Conservation (phyloP, 108 stramenopile genomes). For the Mediolabrus comicus region DNA sequence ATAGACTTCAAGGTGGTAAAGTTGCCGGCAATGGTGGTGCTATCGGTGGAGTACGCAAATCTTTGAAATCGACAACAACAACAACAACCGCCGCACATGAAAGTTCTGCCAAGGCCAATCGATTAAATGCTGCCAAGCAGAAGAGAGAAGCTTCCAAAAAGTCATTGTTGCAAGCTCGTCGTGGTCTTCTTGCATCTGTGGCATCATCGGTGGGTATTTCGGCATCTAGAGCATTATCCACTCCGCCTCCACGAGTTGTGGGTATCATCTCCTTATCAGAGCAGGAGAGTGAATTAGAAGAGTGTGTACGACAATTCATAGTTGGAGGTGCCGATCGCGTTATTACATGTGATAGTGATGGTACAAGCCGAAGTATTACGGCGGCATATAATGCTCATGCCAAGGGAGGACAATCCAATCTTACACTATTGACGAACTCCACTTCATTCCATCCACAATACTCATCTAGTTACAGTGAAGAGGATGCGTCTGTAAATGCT, state of each 20-base stretch:
- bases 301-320: constrained; percentile 47
- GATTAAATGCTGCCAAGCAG: constrained; percentile 65
- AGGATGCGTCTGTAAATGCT: constrained; percentile 71
- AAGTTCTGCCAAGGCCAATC: constrained; percentile 67
- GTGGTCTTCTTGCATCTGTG: constrained; percentile 40
- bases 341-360: constrained; percentile 17
- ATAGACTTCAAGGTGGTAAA: constrained; percentile 66
- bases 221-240: background rate
- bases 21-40: constrained; percentile 32
- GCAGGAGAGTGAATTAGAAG: constrained; percentile 54
- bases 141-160: constrained; percentile 54
- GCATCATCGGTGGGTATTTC: background rate
- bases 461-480: constrained; percentile 24
- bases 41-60: constrained; percentile 8
- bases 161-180: constrained; percentile 44
- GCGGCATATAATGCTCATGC: constrained; percentile 72
- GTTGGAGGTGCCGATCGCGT: constrained; percentile 49
- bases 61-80: constrained; percentile 7
- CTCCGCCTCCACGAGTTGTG: constrained; percentile 78
- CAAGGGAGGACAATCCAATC: constrained; percentile 50
- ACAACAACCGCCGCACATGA: background rate
- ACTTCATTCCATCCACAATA: constrained; percentile 75
- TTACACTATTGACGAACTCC: constrained; percentile 79
- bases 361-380: constrained; percentile 49
- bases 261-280: constrained; percentile 84